phyloP scores from a whole-genome alignment of 805 yeast species.

The Jamesozyma spencerorum region DNA sequence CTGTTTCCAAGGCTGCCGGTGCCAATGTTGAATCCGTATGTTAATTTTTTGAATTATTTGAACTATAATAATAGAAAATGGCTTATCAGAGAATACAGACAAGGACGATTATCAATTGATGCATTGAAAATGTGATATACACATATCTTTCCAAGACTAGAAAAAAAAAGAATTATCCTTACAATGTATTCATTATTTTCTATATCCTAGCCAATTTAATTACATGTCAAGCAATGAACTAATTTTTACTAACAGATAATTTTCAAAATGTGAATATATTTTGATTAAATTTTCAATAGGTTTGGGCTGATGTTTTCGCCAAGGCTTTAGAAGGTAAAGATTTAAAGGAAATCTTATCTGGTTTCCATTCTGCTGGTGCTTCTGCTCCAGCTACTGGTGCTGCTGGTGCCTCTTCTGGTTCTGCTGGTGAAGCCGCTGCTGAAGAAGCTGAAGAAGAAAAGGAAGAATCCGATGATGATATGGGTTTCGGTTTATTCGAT shows the following conservation, averaged over 20 bases:
- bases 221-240: too few species aligned
- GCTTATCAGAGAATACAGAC: too few species aligned
- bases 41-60: constrained; percentile 1
- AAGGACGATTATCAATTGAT: too few species aligned
- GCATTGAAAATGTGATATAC: too few species aligned
- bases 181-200: too few species aligned
- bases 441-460: constrained; percentile 54
- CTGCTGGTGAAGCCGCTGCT: constrained; percentile 36
- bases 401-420: constrained; percentile 40
- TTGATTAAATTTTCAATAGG: constrained; percentile 18
- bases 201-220: too few species aligned
- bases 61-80: too few species aligned
- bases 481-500: constrained; percentile 92
- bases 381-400: constrained; percentile 38
- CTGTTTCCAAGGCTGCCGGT: constrained; percentile 71
- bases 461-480: constrained; percentile 72
- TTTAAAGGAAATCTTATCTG: constrained; percentile 58
- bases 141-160: too few species aligned
- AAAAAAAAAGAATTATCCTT: too few species aligned
- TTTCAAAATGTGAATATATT: constrained; percentile 23
- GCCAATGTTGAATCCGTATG: constrained; percentile 53
- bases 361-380: constrained; percentile 39
- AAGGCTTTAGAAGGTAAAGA: constrained; percentile 79
- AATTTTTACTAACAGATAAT: constrained; percentile 1
- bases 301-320: constrained; percentile 77